A percentile compares a stretch with the other conserved stretches of the same genome.
These are phyloP conservation scores for Neurospora cerealis DNA, from an alignment of 495 filamentous ascomycete genomes.

Conservation along the genomic window DNA sequence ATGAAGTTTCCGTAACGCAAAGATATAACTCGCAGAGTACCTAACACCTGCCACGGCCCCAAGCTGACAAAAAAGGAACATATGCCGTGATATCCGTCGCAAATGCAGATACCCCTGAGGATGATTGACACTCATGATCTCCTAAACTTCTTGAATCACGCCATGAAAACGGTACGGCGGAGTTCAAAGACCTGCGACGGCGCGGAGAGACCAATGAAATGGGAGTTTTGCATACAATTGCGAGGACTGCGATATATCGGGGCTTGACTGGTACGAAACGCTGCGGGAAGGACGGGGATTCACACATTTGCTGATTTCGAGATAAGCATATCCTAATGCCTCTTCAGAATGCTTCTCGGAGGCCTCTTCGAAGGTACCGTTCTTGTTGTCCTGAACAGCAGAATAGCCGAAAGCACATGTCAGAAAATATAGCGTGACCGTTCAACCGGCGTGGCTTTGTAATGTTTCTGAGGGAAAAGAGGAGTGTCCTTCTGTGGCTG, in stretches of 20 bases:
- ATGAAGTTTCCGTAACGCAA: neutral
- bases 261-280: neutral
- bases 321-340: neutral
- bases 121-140: neutral
- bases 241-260: neutral
- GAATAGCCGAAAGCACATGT: neutral
- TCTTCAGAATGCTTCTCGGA: neutral
- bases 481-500: constrained; percentile 23
- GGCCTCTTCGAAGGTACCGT: neutral
- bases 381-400: neutral
- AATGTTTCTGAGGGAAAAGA: neutral
- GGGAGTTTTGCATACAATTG: neutral
- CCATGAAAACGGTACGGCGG: neutral
- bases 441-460: neutral
- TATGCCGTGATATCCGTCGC: neutral
- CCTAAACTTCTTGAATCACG: neutral
- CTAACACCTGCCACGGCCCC: neutral
- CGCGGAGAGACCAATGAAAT: neutral
- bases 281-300: neutral
- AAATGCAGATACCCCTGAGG: neutral
- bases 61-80: neutral
- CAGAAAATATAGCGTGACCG: neutral
- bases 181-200: neutral
- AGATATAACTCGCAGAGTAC: neutral
- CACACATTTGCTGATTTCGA: neutral